A percentile compares a stretch with the other conserved stretches of the same genome.
Conservation (phyloP, 805 yeast species). For the Ascoidea rubescens region DNA sequence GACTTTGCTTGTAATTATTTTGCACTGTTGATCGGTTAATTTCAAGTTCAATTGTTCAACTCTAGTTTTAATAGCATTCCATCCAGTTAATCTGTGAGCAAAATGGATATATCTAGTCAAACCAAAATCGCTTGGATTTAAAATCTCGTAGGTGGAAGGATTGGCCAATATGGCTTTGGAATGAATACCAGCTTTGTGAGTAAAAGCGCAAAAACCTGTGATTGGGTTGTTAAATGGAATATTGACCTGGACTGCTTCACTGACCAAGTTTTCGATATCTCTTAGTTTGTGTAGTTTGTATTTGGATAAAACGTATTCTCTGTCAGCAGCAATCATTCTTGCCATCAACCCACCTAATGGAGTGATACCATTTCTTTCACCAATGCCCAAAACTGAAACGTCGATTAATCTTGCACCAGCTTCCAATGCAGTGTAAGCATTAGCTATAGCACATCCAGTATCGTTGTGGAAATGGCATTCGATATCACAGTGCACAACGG, state of each 20-base stretch:
- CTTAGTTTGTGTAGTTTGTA: slow-evolving; percentile 92
- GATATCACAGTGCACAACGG: slow-evolving; percentile 91
- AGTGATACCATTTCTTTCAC: slow-evolving; percentile 97
- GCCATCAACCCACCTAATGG: slow-evolving; percentile 98
- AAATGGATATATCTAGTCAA: slow-evolving; percentile 92
- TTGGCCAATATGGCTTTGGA: slow-evolving; percentile 97
- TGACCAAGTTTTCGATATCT: slow-evolving; percentile 90
- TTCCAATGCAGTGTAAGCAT: slow-evolving; percentile 95
- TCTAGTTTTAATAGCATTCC: slow-evolving; percentile 98
- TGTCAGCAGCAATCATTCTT: slow-evolving; percentile 96
- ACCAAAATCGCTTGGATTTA: slow-evolving; percentile 92
- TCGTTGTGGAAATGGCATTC: slow-evolving; percentile 99
- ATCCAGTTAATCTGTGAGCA: slow-evolving; percentile 95
- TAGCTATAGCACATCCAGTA: slow-evolving; percentile 98
- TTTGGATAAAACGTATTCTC: slow-evolving; percentile 88
- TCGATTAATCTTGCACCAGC: slow-evolving; percentile 95
- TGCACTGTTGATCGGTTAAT: slow-evolving; percentile 83
- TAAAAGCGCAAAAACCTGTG: slow-evolving; percentile 98
- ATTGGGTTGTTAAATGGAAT: slow-evolving; percentile 97
- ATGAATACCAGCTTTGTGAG: slow-evolving; percentile 98
- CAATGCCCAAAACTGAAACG: slow-evolving; percentile 92
- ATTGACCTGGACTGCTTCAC: slow-evolving; percentile 94
- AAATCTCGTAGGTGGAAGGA: slow-evolving; percentile 96
- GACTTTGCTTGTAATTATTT: slow-evolving; percentile 88
- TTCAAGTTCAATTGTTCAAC: slow-evolving; percentile 91